phyloP scores from a whole-genome alignment of 192 early-diverging fungal species.

The Spizellomyces punctatus region DNA sequence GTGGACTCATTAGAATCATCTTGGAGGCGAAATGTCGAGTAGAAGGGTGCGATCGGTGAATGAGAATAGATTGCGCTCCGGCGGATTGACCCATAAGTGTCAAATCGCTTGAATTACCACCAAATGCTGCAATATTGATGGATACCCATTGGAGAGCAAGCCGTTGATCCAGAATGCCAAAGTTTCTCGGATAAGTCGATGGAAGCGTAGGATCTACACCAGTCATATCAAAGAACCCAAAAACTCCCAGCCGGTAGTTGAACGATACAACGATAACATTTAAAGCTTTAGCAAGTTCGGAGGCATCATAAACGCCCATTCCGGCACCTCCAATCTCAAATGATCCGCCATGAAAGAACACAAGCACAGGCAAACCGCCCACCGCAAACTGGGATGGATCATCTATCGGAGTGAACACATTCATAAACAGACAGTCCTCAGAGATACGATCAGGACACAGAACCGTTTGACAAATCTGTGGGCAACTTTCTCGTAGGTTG shows the following conservation, averaged over 20 bases:
- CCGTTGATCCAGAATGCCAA: constrained; percentile 43
- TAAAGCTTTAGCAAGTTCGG: neutral
- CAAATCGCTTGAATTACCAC: constrained; percentile 56
- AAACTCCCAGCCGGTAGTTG: constrained; percentile 48
- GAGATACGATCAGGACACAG: constrained; percentile 26
- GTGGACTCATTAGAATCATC: constrained; percentile 32
- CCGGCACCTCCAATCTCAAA: constrained; percentile 36
- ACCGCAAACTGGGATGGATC: constrained; percentile 3
- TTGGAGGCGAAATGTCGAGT: constrained; percentile 6
- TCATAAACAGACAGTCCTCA: constrained; percentile 49
- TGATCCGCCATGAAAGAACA: constrained; percentile 46
- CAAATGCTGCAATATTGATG: constrained; percentile 66
- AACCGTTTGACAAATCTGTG: constrained; percentile 32
- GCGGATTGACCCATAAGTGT: constrained; percentile 66
- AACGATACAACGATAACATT: constrained; percentile 41
- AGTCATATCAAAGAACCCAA: constrained; percentile 40
- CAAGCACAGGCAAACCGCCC: constrained; percentile 19
- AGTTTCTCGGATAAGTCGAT: constrained; percentile 24
- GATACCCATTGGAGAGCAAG: constrained; percentile 60
- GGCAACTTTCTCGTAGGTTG: constrained; percentile 24
- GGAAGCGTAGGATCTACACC: neutral
- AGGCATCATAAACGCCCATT: constrained; percentile 28
- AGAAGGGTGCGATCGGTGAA: constrained; percentile 28
- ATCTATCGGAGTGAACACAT: constrained; percentile 34
- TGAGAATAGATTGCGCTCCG: constrained; percentile 46